Evolutionary conservation across 768 basidiomycete species (phyloP), one percentile per base, ranked within the genome.

Genomic region (Dioszegia crocea): DNA sequence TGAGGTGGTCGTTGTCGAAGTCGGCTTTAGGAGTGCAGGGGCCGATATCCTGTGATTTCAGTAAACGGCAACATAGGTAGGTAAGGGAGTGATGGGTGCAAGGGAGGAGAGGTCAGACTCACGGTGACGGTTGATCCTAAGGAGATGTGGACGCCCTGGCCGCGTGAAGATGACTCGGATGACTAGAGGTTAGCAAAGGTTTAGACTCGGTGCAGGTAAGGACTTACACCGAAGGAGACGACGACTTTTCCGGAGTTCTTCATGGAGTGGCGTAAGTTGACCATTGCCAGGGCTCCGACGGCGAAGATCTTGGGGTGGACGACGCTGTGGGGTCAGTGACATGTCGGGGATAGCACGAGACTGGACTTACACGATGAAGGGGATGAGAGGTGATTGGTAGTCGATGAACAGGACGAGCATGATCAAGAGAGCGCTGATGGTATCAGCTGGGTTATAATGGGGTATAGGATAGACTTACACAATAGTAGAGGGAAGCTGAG

Each of bases 241-340:
- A 30, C n/a, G 4, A 30, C 26, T n/a, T 44, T 54, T 3, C 52
- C 39, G 3, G 21, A 23, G 17, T 11, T 36, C 21, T 26, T 38
- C 50, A 30, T 38, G 5, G 50, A 31, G 19, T 52, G 50, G 9
- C 50, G 50, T 10, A 41, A 17, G 39, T 52, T 52, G 23, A 54
- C 43, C 52, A 54, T 54, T n/a, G 52, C 52, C 8, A 54, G 21
- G 17, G 17, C 26, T 27, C 52, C 52, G 6, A 54, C 43, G n/a
- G 12, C 12, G 52, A 54, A 54, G 27, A 54, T 26, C 27, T 54
- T 54, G 31, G 52, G 52, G 29, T 54, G 52, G 29, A 33, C 40
- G n/a, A 54, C 17, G 26, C 52, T 54, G 21, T 54, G 12, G 10
- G 2, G 27, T 54, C 52, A 54, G 52, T 23, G 2, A 43, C 5